Conservation (phyloP, 345 rosid genomes). For the Cochlearia excelsa region DNA sequence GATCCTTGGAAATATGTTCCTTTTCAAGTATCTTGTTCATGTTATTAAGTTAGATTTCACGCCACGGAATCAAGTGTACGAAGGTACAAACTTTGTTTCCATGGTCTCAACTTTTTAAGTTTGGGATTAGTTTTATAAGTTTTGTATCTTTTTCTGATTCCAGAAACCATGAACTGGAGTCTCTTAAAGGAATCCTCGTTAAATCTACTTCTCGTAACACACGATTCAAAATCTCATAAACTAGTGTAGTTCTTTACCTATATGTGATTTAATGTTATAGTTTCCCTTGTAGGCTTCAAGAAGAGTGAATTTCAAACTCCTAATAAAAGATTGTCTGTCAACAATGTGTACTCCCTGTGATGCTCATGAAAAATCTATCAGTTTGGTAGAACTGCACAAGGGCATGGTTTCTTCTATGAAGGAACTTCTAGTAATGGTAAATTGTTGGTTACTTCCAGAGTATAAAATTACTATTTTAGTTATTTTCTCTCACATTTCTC, state of each 20-base stretch:
- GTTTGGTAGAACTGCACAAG: constrained; percentile 48
- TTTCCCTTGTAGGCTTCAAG: constrained; percentile 59
- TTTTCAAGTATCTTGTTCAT: constrained; percentile 70
- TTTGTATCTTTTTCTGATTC: constrained; percentile 22
- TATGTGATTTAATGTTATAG: background rate
- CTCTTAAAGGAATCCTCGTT: constrained; percentile 62
- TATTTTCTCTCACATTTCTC: constrained; percentile 14
- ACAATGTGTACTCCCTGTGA: constrained; percentile 47
- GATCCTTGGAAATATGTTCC: constrained; percentile 58
- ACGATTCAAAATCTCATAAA: constrained; percentile 1
- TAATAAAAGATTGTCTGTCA: constrained; percentile 65
- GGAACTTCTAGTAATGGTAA: constrained; percentile 62
- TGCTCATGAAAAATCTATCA: constrained; percentile 38
- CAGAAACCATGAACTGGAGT: constrained; percentile 79
- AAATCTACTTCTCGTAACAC: constrained; percentile 66
- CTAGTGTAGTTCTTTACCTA: background rate
- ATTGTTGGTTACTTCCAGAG: background rate
- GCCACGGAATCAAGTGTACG: constrained; percentile 44
- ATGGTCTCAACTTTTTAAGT: constrained; percentile 7
- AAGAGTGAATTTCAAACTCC: constrained; percentile 57
- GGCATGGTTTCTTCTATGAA: constrained; percentile 50
- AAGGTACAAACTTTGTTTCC: constrained; percentile 41
- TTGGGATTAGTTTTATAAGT: background rate
- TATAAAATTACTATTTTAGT: constrained; percentile 8
- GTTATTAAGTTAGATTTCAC: constrained; percentile 65